phyloP scores from a whole-genome alignment of 768 basidiomycete species.

The Wakefieldia striispora region DNA sequence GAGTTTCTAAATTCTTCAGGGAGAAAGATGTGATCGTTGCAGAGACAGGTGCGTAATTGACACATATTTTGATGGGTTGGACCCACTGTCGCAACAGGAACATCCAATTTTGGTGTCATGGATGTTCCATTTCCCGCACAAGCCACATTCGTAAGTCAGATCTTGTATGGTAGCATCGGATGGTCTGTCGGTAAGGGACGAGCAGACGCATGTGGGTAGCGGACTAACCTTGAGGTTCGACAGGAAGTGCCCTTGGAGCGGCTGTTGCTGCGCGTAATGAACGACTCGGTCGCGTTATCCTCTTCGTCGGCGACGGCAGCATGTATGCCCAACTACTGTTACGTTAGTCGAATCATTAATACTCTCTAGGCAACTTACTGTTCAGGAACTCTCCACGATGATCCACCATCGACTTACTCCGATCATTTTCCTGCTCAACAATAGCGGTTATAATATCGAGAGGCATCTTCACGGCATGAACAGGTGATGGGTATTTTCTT shows the following conservation, averaged over 20 bases:
- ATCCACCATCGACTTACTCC: constrained; percentile 69
- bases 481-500: constrained; percentile 31
- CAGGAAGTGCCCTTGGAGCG: constrained; percentile 69
- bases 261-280: constrained; percentile 74
- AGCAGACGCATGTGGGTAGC: not conserved
- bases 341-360: constrained; percentile 1
- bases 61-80: not conserved
- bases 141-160: constrained; percentile 65
- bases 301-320: constrained; percentile 86
- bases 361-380: constrained; percentile 63
- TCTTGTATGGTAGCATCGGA: constrained; percentile 92
- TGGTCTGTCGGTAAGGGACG: constrained; percentile 68
- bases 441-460: constrained; percentile 89
- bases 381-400: constrained; percentile 87
- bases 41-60: constrained; percentile 63
- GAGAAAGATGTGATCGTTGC: constrained; percentile 75
- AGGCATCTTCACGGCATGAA: constrained; percentile 68
- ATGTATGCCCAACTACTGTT: constrained; percentile 43
- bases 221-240: not conserved
- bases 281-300: constrained; percentile 62
- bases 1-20: constrained; percentile 67
- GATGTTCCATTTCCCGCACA: constrained; percentile 75
- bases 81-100: constrained; percentile 40
- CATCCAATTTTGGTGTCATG: constrained; percentile 81
- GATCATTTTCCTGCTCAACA: constrained; percentile 84